These are phyloP conservation scores for Lecanicillium sp. DNA, from an alignment of 2,329 filamentous ascomycete species.

Conservation along the genomic window DNA sequence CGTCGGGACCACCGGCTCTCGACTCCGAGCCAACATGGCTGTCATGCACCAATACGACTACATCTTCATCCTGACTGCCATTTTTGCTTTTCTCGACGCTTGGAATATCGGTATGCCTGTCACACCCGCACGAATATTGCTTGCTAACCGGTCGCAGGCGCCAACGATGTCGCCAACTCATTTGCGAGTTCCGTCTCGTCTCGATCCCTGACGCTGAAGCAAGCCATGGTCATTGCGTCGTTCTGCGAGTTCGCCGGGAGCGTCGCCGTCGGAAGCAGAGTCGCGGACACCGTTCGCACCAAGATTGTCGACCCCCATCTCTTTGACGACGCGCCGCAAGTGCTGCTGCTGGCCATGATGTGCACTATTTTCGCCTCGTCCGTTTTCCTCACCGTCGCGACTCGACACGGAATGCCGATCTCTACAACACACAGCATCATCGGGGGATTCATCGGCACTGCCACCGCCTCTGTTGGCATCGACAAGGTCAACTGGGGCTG, in stretches of 20 bases:
- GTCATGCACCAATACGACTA: slow-evolving; percentile 46
- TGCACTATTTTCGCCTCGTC: slow-evolving; percentile 46
- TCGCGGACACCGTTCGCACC: slow-evolving; percentile 41
- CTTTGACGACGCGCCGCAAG: slow-evolving; percentile 37
- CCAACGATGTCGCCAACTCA: slow-evolving; percentile 45
- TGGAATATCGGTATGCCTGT: slow-evolving; percentile 48
- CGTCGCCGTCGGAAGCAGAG: slow-evolving; percentile 31
- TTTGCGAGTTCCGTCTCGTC: slow-evolving; percentile 42
- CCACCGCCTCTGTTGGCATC: slow-evolving; percentile 31
- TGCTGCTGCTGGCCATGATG: slow-evolving; percentile 49
- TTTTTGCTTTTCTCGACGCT: slow-evolving; percentile 53
- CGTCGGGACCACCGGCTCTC: background rate
- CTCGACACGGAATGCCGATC: slow-evolving; percentile 44
- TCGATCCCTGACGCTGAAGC: slow-evolving; percentile 39
- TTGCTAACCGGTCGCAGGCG: slow-evolving; percentile 25
- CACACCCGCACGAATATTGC: background rate
- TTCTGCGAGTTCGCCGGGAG: slow-evolving; percentile 40
- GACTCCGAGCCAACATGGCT: slow-evolving; percentile 26
- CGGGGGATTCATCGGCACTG: slow-evolving; percentile 33
- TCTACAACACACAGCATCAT: slow-evolving; percentile 50
- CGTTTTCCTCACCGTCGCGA: slow-evolving; percentile 47
- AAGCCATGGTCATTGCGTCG: slow-evolving; percentile 38
- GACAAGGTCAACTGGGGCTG: slow-evolving; percentile 32
- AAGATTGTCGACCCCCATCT: slow-evolving; percentile 38
- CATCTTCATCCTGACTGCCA: slow-evolving; percentile 48